Base-by-base conservation (phyloP, 108 stramenopile species). In the Fistulifera pelliculosa region DNA sequence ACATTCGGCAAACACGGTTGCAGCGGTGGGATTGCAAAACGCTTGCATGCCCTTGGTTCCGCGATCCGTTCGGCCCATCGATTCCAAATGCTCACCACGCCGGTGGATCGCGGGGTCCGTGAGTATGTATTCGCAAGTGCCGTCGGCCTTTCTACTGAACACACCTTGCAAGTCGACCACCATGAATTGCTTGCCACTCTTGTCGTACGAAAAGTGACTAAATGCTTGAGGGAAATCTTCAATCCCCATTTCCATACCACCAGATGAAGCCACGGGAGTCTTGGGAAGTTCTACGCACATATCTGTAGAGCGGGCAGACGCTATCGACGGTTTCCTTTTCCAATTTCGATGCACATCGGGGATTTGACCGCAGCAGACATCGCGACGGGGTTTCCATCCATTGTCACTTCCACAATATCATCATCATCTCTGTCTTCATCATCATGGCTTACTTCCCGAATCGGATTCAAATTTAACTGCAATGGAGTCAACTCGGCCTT, bases 101-200 rank as follows among this genome's bases (percentile, higher is more conserved):
- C 56, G 50, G 38, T 75, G 74, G n/a, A 75, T 60, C 14, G 65
- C 74, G 4, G 74, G 74, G 39, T 75, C 70, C 19, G 74, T 75
- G n/a, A 75, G 49, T 21, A 62, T 39, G 35, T 39, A 75, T 4
- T 47, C 39, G 24, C 44, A 49, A 2, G 57, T 59, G 23, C 74
- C 70, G 26, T 60, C 62, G 1, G 17, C 18, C n/a, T 24, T 54
- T 67, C 19, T 39, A 23, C 11, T 63, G 38, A 22, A 53, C 5
- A 65, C 66, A 21, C 75, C 75, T 52, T 76, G 75, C 7, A 76
- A 52, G 41, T 76, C 75, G 18, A 76, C 75, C 16, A 76, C 68
- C 54, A 76, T 76, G 31, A 60, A 58, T 1, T 52, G 25, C 24
- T 41, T 38, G 25, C 54, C 64, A 41, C 67, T 69, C 21, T 69